Conservation (phyloP, 495 filamentous ascomycete genomes). For the Penicillium lividum region DNA sequence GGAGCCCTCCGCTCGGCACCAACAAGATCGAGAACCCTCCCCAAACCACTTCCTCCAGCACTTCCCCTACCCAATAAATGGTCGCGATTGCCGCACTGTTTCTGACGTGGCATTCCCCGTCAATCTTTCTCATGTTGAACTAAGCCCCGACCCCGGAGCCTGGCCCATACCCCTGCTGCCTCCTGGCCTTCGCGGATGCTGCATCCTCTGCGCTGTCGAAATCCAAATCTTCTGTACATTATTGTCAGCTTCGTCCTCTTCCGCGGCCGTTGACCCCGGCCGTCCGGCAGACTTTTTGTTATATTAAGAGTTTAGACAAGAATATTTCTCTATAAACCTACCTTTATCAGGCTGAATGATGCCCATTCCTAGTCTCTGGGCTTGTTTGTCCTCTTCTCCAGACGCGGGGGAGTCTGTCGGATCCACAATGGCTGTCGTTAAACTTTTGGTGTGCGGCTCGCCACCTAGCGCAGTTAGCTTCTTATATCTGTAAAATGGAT, state of each 20-base stretch:
- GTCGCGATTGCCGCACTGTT: conserved; percentile 6
- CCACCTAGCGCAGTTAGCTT: conserved; percentile 17
- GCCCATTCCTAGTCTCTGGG: conserved; percentile 35
- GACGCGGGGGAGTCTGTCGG: conserved; percentile 12
- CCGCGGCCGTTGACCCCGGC: conserved; percentile 12
- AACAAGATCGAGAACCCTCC: conserved; percentile 35
- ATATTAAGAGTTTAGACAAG: conserved; percentile 38
- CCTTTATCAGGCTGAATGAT: conserved; percentile 32
- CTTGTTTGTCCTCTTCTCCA: conserved; percentile 28
- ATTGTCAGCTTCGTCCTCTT: conserved; percentile 42
- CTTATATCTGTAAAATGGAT: background rate
- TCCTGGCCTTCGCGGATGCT: conserved; percentile 46
- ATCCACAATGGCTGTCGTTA: conserved; percentile 19
- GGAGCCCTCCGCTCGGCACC: conserved; percentile 57
- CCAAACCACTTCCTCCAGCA: conserved; percentile 40
- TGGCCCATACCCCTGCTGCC: conserved; percentile 61
- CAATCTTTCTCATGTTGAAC: conserved; percentile 18
- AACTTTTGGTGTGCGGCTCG: conserved; percentile 34
- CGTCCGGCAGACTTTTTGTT: conserved; percentile 22
- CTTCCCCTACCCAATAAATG: conserved; percentile 43
- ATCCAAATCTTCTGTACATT: conserved; percentile 47
- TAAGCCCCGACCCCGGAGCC: conserved; percentile 59
- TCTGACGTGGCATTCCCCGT: conserved; percentile 14
- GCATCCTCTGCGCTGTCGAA: conserved; percentile 37
- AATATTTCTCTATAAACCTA: conserved; percentile 32